Conservation (phyloP, 768 basidiomycete species). For the Symmetrospora coprosmae region DNA sequence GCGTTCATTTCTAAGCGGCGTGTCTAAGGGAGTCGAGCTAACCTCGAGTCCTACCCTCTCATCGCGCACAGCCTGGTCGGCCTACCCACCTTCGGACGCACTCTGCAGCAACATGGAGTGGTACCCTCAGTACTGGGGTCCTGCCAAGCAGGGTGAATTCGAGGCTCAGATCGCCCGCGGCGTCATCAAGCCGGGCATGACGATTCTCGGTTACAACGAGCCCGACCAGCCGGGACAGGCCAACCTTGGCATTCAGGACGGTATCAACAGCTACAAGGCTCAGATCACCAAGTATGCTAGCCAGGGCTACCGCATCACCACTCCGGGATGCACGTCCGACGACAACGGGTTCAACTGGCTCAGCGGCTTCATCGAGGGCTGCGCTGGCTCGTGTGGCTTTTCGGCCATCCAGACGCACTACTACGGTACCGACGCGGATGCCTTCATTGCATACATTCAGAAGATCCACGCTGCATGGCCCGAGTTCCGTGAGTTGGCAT, state of each 20-base stretch:
- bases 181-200: slow-evolving; percentile 21
- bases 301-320: slow-evolving; percentile 12
- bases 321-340: slow-evolving; percentile 14
- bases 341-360: slow-evolving; percentile 18
- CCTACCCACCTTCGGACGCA: slow-evolving; percentile 17
- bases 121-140: slow-evolving; percentile 20
- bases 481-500: slow-evolving; percentile 5
- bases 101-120: slow-evolving; percentile 2
- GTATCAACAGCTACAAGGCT: not conserved
- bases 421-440: slow-evolving; percentile 19
- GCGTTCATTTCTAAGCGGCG: not conserved
- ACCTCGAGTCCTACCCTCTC: not conserved
- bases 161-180: slow-evolving; percentile 15
- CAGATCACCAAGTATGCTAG: slow-evolving; percentile 1
- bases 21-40: not conserved
- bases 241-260: slow-evolving; percentile 6
- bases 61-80: slow-evolving; percentile 7
- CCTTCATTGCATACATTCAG: slow-evolving; percentile 20
- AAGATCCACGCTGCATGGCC: not conserved
- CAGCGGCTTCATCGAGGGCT: slow-evolving; percentile 7
- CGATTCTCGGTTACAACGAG: slow-evolving; percentile 21
- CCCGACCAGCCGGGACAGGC: slow-evolving; percentile 20
- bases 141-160: slow-evolving; percentile 17
- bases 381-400: slow-evolving; percentile 3
- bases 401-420: slow-evolving; percentile 9